Conservation (phyloP, 192 early-diverging fungal species). For the Linnemannia zychae region DNA sequence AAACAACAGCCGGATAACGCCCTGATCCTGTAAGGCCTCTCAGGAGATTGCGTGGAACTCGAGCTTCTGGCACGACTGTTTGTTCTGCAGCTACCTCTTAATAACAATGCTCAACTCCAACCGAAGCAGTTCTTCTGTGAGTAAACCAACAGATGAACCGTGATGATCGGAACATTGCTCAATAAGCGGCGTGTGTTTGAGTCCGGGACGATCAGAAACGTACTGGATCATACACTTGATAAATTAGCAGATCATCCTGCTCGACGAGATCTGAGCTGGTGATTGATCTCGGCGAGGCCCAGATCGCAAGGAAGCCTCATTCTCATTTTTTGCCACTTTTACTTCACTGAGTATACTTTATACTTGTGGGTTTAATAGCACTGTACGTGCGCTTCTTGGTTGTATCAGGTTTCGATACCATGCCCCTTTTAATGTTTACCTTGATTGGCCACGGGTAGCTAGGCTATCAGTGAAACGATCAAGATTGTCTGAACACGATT, state of each 20-base stretch:
- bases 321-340: too few relatives aligned
- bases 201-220: conserved; percentile 10
- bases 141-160: conserved; percentile 23
- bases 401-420: too few relatives aligned
- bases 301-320: conserved; percentile 17
- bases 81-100: conserved; percentile 42
- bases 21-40: background rate
- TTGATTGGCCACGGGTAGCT: too few relatives aligned
- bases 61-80: conserved; percentile 50
- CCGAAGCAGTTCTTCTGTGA: conserved; percentile 46
- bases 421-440: too few relatives aligned
- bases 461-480: too few relatives aligned
- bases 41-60: conserved; percentile 34
- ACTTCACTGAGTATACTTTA: too few relatives aligned
- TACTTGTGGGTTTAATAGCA: too few relatives aligned
- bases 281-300: conserved; percentile 41
- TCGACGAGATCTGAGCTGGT: conserved; percentile 12
- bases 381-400: too few relatives aligned
- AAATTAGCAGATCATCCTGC: background rate
- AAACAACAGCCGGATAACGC: conserved; percentile 4
- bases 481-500: too few relatives aligned
- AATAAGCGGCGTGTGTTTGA: conserved; percentile 19
- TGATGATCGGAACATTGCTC: conserved; percentile 27
- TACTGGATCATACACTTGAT: background rate
- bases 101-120: conserved; percentile 17